These are phyloP conservation scores for Fusarium sp. DNA, from an alignment of 2,329 filamentous ascomycete genomes.

Conservation along the genomic window DNA sequence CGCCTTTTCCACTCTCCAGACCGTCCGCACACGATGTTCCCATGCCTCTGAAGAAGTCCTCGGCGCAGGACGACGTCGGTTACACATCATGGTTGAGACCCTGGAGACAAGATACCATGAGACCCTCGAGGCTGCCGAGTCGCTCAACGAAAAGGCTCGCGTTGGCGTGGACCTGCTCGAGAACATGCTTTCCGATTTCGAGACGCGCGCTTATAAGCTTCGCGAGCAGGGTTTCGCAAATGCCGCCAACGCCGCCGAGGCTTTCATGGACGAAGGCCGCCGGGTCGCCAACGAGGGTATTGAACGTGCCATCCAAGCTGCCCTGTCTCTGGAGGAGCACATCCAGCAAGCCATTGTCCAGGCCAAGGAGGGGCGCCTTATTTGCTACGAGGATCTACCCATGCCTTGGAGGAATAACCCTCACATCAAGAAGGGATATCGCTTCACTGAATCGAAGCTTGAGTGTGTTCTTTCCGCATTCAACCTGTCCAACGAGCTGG, in stretches of 20 bases:
- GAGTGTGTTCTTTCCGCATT: slow-evolving; percentile 90
- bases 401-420: slow-evolving; percentile 95
- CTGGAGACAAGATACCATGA: slow-evolving; percentile 90
- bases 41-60: slow-evolving; percentile 91
- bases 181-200: slow-evolving; percentile 85
- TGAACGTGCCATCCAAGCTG: slow-evolving; percentile 82
- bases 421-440: slow-evolving; percentile 91
- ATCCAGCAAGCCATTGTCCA: slow-evolving; percentile 81
- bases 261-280: slow-evolving; percentile 81
- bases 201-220: slow-evolving; percentile 83
- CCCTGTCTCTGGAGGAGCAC: slow-evolving; percentile 84
- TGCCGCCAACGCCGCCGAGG: slow-evolving; percentile 74
- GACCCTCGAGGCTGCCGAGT: slow-evolving; percentile 84
- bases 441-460: slow-evolving; percentile 90
- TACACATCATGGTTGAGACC: slow-evolving; percentile 92
- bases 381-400: slow-evolving; percentile 90
- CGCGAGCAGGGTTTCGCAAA: slow-evolving; percentile 79
- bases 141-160: slow-evolving; percentile 90
- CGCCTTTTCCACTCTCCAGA: slow-evolving; percentile 86
- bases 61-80: slow-evolving; percentile 84
- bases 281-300: slow-evolving; percentile 85
- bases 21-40: slow-evolving; percentile 88
- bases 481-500: slow-evolving; percentile 87
- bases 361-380: slow-evolving; percentile 83
- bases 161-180: slow-evolving; percentile 90